Evolutionary conservation across 2,329 filamentous ascomycete species (phyloP).

Genomic region (Seiridium unicorne): DNA sequence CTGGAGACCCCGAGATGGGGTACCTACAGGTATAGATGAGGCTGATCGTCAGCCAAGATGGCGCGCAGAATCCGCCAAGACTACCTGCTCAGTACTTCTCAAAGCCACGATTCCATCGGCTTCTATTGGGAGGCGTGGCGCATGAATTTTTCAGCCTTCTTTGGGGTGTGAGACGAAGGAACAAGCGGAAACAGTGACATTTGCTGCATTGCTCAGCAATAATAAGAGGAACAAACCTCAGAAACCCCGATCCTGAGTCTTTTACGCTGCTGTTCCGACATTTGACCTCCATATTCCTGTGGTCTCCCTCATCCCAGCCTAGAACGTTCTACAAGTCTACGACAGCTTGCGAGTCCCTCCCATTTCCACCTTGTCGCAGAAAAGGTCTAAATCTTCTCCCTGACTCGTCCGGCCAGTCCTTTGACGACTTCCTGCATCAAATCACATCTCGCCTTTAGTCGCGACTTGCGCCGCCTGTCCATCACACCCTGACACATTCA

Average conservation of each 20-base stretch:
- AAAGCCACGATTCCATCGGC: constrained; percentile 32
- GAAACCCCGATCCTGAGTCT: not conserved
- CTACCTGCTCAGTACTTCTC: constrained; percentile 16
- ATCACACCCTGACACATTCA: not conserved
- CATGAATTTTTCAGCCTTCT: constrained; percentile 27
- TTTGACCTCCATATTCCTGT: not conserved
- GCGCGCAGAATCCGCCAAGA: not conserved
- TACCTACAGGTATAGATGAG: not conserved
- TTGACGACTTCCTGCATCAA: too few species aligned
- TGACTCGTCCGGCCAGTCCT: not conserved
- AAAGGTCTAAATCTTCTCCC: not conserved
- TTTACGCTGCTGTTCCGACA: not conserved
- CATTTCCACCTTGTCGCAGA: not conserved
- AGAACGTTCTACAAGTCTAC: constrained; percentile 9
- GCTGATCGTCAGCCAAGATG: not conserved
- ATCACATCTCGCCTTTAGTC: too few species aligned
- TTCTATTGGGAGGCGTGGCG: constrained; percentile 30
- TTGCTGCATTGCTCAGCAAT: constrained; percentile 8
- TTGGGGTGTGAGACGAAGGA: constrained; percentile 2
- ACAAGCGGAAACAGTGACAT: constrained; percentile 1
- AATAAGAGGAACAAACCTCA: not conserved
- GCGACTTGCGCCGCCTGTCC: not conserved
- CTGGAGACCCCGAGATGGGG: not conserved
- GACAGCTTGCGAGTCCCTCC: not conserved
- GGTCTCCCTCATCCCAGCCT: not conserved